Evolutionary conservation across 257 asterid species (phyloP), one percentile per base, ranked within the genome.

Genomic region (Ocimum tenuiflorum): DNA sequence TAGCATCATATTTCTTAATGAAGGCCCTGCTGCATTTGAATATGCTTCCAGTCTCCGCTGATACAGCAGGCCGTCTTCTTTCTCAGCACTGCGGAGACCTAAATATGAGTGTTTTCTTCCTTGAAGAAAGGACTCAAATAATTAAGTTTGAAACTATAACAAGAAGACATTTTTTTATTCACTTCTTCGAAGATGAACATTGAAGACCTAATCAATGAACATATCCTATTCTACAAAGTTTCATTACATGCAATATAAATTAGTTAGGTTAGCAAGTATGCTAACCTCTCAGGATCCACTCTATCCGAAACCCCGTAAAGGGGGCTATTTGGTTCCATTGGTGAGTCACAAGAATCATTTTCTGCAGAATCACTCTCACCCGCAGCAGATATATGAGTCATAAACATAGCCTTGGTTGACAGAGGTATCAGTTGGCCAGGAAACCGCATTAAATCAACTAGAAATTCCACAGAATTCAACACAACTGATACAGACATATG

Each of bases 351-450:
- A 50, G 99, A 94, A 79, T 94, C 99, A 85, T 94, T 94, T 81
- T 94, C 99, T 62, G 99, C 99, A 75, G 97, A 90, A 68, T 94
- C 99, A 77, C 97, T 94, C 84, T 94, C 99, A 72, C 91, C 99
- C 7, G 97, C 94, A 75, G 87, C 96, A 77, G 94, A 86, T 66
- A 90, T 78, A 70, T 88, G 97, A 73, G 91, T 84, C 95, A 88
- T 84, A 75, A 78, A 88, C 68, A 91, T 81, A 67, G 96, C 95
- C 79, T 85, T 91, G 63, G 86, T 76, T 38, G 97, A 82, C 55
- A 81, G 88, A 5, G 97, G 95, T 45, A 91, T 84, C 51, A 91
- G 84, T 77, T 88, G 96, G 70, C 97, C 97, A 79, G 97, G 96
- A 81, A 78, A 88, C 68, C 97, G 86, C 90, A 84, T 86, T 67